Base-by-base conservation (phyloP, 345 rosid species). In the Arabis alpina region DNA sequence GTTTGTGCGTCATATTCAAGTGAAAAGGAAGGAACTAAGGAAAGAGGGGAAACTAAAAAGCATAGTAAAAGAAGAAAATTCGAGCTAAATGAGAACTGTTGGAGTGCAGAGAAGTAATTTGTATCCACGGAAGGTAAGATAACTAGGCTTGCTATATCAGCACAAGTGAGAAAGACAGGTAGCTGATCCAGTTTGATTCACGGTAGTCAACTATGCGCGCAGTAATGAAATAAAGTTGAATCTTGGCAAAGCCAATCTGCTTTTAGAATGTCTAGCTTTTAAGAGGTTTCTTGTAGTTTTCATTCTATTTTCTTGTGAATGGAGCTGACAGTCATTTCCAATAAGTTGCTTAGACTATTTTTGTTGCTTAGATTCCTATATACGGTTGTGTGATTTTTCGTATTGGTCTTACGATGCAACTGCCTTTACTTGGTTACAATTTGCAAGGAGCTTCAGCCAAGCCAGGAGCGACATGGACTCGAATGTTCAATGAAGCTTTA, bases 1-100 rank as follows among this genome's bases (percentile, higher is more conserved):
- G 13, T 90, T 81, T 74, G 87, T 88, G 53, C 78, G 63, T 50
- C 90, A 85, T 65, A 90, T 90, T 70, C 97, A 90, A 76, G 81
- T 81, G n/a, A 85, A 84, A 68, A 81, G 97, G 76, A 90, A 73
- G 73, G 77, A 73, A 72, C 77, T 70, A 24, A 74, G 51, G 37
- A 76, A 25, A 62, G 83, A 58, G 12, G 71, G 49, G 47, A 67
- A n/a, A 40, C 42, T 67, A 14, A 77, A 76, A 78, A 74, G 48
- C 44, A 30, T 19, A 9, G 74, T 76, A 9, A 72, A 79, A 66
- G 87, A 86, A 77, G 86, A 82, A 56, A 54, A 9, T 40, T 64
- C 69, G 34, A 64, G 65, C 63, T 75, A 68, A 74, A 27, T 68
- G 24, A 45, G 49, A 64, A n/a, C 23, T 19, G n/a, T 50, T 60